These are phyloP conservation scores for Solanum virginianum DNA, from an alignment of 257 asterid species.

Conservation along the genomic window DNA sequence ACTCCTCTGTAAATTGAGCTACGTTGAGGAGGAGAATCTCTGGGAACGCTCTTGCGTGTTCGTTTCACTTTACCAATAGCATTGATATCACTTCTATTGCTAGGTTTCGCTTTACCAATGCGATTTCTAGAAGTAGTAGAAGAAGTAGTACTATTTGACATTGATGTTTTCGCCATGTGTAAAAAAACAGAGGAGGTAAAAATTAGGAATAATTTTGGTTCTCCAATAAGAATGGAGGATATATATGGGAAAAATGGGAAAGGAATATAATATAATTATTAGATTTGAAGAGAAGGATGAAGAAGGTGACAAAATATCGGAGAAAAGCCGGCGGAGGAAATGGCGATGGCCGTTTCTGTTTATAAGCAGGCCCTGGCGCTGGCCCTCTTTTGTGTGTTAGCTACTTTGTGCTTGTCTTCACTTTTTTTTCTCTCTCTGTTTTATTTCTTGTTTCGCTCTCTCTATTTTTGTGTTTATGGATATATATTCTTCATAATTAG, in stretches of 20 bases:
- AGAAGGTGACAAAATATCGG: neutral
- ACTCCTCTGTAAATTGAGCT: constrained; percentile 89
- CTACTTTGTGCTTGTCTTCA: neutral
- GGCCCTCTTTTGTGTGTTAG: neutral
- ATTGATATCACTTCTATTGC: neutral
- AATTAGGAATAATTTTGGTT: neutral
- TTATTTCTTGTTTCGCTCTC: neutral
- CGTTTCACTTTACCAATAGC: constrained; percentile 23
- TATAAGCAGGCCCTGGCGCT: neutral
- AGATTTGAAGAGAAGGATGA: too few species aligned
- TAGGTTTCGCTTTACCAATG: constrained; percentile 22
- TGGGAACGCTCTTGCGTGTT: constrained; percentile 51
- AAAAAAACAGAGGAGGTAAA: neutral
- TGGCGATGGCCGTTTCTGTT: neutral
- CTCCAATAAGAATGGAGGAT: neutral
- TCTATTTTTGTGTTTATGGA: neutral
- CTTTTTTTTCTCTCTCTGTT: constrained; percentile 21
- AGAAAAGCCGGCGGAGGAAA: constrained; percentile 3
- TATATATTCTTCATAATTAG: neutral
- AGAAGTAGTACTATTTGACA: neutral
- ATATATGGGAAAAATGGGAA: neutral
- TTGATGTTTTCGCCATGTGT: constrained; percentile 56
- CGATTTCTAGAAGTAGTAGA: neutral
- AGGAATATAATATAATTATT: neutral
- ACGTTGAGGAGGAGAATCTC: constrained; percentile 79